Evolutionary conservation across 345 rosid species (phyloP).

Genomic region (Turnera subulata): DNA sequence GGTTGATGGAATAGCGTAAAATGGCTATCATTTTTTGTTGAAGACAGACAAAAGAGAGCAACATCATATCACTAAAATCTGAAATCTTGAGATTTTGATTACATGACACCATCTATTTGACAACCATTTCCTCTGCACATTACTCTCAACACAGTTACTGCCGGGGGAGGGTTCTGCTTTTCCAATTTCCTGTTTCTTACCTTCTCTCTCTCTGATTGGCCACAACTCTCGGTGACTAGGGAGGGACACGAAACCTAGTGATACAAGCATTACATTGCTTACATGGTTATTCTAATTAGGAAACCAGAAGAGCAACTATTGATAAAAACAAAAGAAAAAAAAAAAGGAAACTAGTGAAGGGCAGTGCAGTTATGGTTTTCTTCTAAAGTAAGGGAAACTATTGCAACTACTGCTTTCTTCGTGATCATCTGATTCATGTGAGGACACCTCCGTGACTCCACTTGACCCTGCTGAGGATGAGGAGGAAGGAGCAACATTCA

Average conservation of each 20-base stretch:
- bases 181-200: constrained; percentile 4
- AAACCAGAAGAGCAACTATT: constrained; percentile 28
- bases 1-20: constrained; percentile 5
- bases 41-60: constrained; percentile 2
- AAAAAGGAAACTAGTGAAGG: constrained; percentile 1
- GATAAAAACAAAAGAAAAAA: constrained; percentile 18
- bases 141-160: constrained; percentile 23
- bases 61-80: background rate
- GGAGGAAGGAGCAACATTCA: constrained; percentile 55
- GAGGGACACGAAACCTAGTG: constrained; percentile 20
- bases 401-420: constrained; percentile 80
- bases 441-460: constrained; percentile 70
- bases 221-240: constrained; percentile 18
- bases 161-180: constrained; percentile 10
- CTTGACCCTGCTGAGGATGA: constrained; percentile 80
- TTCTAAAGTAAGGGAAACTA: constrained; percentile 51
- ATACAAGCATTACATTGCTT: constrained; percentile 31
- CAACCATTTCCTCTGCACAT: constrained; percentile 16
- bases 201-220: constrained; percentile 21
- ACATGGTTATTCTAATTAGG: constrained; percentile 26
- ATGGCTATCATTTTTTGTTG: background rate
- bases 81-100: constrained; percentile 15
- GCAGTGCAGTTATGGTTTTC: constrained; percentile 44
- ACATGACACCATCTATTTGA: constrained; percentile 2
- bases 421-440: constrained; percentile 44